Conservation (phyloP, 768 basidiomycete genomes). For the Lenzites betulinus region DNA sequence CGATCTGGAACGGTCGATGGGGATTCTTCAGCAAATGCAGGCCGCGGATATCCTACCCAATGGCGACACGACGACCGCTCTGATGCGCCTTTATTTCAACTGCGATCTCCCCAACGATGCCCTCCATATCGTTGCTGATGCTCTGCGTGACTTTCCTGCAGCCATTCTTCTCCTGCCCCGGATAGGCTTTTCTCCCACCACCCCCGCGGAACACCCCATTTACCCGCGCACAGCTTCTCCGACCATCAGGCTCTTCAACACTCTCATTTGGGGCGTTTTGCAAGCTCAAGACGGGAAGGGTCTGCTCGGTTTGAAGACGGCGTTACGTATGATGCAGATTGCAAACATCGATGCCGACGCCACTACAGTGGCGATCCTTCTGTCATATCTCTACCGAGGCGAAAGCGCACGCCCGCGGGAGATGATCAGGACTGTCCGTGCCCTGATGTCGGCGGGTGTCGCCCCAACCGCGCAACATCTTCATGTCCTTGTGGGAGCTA, state of each 20-base stretch:
- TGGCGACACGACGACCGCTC: conserved; percentile 48
- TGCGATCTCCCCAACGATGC: conserved; percentile 51
- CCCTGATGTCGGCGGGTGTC: conserved; percentile 42
- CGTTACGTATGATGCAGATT: conserved; percentile 59
- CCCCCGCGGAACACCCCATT: conserved; percentile 26
- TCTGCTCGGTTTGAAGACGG: conserved; percentile 44
- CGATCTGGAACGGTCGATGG: conserved; percentile 47
- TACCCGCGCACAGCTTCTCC: conserved; percentile 23
- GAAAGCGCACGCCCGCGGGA: conserved; percentile 47
- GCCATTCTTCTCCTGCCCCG: conserved; percentile 28
- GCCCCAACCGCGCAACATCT: conserved; percentile 58
- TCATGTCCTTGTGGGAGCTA: conserved; percentile 52
- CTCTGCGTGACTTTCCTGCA: not conserved
- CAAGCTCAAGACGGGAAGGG: conserved; percentile 40
- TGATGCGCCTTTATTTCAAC: conserved; percentile 58
- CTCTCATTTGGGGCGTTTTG: conserved; percentile 55
- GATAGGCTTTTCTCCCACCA: conserved; percentile 20
- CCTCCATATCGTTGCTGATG: conserved; percentile 47
- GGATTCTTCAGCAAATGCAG: conserved; percentile 51
- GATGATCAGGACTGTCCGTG: conserved; percentile 50
- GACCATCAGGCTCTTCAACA: conserved; percentile 56
- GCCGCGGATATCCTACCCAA: conserved; percentile 46
- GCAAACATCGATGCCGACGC: conserved; percentile 53
- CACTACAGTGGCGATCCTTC: conserved; percentile 55
- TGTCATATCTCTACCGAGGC: conserved; percentile 49